Evolutionary conservation across 164 flowering plant species (phyloP).

Genomic region (Buxus sempervirens): DNA sequence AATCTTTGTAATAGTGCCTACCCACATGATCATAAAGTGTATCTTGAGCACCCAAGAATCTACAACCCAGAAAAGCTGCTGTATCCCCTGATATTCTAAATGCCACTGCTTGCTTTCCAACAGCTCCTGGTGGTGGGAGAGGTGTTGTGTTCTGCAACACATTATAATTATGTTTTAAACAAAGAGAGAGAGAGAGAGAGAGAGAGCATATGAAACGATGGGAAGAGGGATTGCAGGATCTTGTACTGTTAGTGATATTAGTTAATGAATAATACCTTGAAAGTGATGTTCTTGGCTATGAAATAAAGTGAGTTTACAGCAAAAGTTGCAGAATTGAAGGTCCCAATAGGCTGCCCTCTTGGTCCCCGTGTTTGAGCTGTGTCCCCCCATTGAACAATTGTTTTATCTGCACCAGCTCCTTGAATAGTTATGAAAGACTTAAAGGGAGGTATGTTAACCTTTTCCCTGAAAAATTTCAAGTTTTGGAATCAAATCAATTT

Average conservation of each 20-base stretch:
- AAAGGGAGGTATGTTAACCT: conserved; percentile 69
- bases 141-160: conserved; percentile 83
- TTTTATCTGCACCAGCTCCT: conserved; percentile 96
- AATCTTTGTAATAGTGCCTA: conserved; percentile 94
- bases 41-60: conserved; percentile 90
- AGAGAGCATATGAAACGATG: too few relatives aligned
- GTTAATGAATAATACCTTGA: conserved; percentile 53
- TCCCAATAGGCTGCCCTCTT: conserved; percentile 74
- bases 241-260: not conserved
- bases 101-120: conserved; percentile 94
- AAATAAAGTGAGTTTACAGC: conserved; percentile 87
- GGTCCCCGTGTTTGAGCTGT: conserved; percentile 78
- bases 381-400: conserved; percentile 93
- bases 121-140: conserved; percentile 73
- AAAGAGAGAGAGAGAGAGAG: too few relatives aligned
- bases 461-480: conserved; percentile 60
- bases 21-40: conserved; percentile 94
- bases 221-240: not conserved
- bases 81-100: conserved; percentile 92
- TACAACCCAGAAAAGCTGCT: conserved; percentile 83
- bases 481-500: conserved; percentile 8
- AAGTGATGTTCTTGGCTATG: conserved; percentile 94
- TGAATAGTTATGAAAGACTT: conserved; percentile 79
- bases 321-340: conserved; percentile 85
- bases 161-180: not conserved